Percentiles rank a stretch among this genome's conserved stretches.
Conservation (phyloP, 2,329 filamentous ascomycete species). For the Bipolaris oryzae region DNA sequence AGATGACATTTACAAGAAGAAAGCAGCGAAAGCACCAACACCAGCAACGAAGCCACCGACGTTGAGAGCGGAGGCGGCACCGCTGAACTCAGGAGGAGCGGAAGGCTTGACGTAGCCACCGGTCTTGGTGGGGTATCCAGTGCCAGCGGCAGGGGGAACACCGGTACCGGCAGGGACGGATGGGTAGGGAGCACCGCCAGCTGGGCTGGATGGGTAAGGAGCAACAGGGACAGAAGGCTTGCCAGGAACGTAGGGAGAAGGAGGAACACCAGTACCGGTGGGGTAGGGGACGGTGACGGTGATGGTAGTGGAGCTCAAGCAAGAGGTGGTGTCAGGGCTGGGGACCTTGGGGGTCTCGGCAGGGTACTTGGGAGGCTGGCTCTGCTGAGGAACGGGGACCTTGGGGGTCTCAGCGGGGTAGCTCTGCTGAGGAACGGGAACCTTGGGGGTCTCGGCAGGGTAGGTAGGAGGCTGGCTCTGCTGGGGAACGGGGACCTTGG, state of each 20-base stretch:
- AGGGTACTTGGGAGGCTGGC: neutral
- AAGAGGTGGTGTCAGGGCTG: conserved; percentile 31
- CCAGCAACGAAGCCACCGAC: conserved; percentile 48
- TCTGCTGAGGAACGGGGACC: conserved; percentile 3
- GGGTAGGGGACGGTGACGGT: conserved; percentile 51
- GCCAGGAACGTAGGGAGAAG: conserved; percentile 7
- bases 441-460: conserved; percentile 8
- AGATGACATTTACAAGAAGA: conserved; percentile 52
- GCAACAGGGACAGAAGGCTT: conserved; percentile 1
- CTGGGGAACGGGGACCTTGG: conserved; percentile 8
- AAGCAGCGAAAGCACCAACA: conserved; percentile 51
- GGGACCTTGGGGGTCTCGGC: conserved; percentile 4
- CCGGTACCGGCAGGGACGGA: conserved; percentile 20
- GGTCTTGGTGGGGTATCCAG: conserved; percentile 40
- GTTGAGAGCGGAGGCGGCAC: conserved; percentile 46
- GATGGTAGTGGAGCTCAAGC: conserved; percentile 52
- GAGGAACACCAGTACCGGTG: conserved; percentile 40
- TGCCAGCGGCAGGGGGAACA: conserved; percentile 24
- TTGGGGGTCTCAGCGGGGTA: neutral
- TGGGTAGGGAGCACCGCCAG: conserved; percentile 18
- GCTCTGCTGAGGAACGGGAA: conserved; percentile 2
- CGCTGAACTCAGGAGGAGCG: conserved; percentile 45
- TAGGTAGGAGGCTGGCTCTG: neutral
- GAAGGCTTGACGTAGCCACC: conserved; percentile 41
- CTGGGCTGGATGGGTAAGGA: conserved; percentile 20